Evolutionary conservation across 495 filamentous ascomycete species (phyloP).

Genomic region (Hypoxylon crocopeplum): DNA sequence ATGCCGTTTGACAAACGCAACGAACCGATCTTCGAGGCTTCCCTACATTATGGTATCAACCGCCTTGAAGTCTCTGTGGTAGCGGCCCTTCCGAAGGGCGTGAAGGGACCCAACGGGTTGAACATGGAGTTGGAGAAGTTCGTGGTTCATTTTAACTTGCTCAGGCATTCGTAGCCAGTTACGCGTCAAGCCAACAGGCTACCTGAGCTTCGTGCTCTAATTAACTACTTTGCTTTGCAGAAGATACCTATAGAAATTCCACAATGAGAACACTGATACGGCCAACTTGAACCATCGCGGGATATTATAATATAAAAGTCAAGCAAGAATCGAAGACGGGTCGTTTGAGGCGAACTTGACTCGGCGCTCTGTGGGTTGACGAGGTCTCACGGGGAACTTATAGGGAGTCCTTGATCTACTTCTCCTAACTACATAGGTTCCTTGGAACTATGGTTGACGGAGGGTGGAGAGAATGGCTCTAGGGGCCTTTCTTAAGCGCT

Average conservation of each 20-base stretch:
- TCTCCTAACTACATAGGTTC: neutral
- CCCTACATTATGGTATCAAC: conserved; percentile 67
- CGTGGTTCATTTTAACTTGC: conserved; percentile 65
- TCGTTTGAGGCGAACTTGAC: no score
- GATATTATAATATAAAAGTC: no score
- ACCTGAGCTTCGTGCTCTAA: no score
- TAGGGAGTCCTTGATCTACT: neutral
- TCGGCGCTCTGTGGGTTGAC: neutral
- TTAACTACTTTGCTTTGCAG: no score
- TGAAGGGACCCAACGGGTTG: conserved; percentile 59
- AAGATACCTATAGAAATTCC: no score
- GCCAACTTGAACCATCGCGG: no score
- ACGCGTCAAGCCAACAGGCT: no score
- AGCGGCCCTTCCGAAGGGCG: conserved; percentile 65
- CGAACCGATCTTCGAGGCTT: conserved; percentile 66
- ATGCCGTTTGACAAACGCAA: conserved; percentile 36
- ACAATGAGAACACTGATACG: no score
- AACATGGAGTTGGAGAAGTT: conserved; percentile 74
- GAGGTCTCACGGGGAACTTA: neutral
- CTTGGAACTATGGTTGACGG: neutral
- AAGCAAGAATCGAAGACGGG: no score
- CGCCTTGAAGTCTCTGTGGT: conserved; percentile 70
- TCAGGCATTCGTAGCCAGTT: conserved; percentile 32
- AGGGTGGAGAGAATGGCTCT: neutral
- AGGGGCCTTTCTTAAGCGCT: no score